A percentile compares a stretch with the other conserved stretches of the same genome.
Evolutionary conservation across 768 basidiomycete genomes (phyloP).

Genomic region (Gymnopilus junonius): DNA sequence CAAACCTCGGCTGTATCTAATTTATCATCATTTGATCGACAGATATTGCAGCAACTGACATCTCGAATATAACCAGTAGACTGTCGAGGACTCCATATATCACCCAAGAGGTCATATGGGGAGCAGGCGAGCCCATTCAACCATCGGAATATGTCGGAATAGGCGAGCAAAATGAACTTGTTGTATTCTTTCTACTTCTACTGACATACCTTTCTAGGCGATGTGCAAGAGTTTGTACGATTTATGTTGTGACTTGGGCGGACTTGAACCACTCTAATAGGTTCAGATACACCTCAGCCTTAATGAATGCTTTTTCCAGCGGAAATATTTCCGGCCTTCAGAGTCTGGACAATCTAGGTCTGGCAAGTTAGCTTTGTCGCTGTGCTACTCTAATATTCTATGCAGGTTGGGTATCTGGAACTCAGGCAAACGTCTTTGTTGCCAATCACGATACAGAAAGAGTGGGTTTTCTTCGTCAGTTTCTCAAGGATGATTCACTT

Average conservation of each 20-base stretch:
- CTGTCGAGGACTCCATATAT: slow-evolving; percentile 53
- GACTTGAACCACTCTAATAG: slow-evolving; percentile 24
- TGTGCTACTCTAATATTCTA: not conserved
- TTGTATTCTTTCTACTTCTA: not conserved
- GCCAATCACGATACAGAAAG: slow-evolving; percentile 75
- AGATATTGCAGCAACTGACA: slow-evolving; percentile 61
- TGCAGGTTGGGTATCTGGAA: slow-evolving; percentile 61
- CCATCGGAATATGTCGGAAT: slow-evolving; percentile 60
- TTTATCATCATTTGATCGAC: not conserved
- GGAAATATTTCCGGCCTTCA: slow-evolving; percentile 55
- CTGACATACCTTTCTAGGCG: slow-evolving; percentile 36
- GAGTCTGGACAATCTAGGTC: slow-evolving; percentile 55
- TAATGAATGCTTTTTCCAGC: slow-evolving; percentile 56
- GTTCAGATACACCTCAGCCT: slow-evolving; percentile 61
- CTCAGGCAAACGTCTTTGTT: slow-evolving; percentile 65
- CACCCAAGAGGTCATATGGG: slow-evolving; percentile 66
- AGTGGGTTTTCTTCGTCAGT: slow-evolving; percentile 28
- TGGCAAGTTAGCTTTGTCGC: not conserved
- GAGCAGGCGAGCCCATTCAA: slow-evolving; percentile 52
- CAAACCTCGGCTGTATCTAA: not conserved
- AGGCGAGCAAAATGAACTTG: slow-evolving; percentile 34
- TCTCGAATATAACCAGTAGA: slow-evolving; percentile 54
- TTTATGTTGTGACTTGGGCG: not conserved
- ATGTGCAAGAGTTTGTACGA: slow-evolving; percentile 62
- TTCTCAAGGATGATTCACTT: not conserved